A percentile compares a stretch with the other conserved stretches of the same genome.
phyloP scores from a whole-genome alignment of 2,329 filamentous ascomycete genomes.

The Neurospora sp. region DNA sequence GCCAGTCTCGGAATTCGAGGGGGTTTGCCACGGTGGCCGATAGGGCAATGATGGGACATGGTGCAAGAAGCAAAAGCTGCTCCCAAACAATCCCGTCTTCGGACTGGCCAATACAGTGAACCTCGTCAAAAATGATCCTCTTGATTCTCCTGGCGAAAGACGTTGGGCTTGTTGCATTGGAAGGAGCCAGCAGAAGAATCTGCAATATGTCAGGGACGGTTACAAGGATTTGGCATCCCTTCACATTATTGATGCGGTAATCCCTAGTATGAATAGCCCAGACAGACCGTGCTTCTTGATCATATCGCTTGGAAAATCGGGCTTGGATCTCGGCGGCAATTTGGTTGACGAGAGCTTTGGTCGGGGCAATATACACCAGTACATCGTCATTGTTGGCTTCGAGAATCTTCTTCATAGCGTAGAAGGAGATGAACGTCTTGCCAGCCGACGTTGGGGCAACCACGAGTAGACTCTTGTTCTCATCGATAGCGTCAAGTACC shows the following conservation, averaged over 20 bases:
- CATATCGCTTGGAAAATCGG: conserved; percentile 59
- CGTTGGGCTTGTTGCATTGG: conserved; percentile 45
- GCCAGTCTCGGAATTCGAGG: conserved; percentile 58
- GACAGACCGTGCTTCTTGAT: conserved; percentile 53
- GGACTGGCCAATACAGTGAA: conserved; percentile 69
- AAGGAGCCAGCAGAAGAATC: conserved; percentile 61
- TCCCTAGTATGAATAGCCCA: conserved; percentile 75
- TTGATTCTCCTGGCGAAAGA: conserved; percentile 59
- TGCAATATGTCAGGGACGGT: conserved; percentile 72
- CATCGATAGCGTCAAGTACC: conserved; percentile 65
- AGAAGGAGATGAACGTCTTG: conserved; percentile 79
- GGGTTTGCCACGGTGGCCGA: conserved; percentile 75
- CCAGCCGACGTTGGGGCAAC: conserved; percentile 71
- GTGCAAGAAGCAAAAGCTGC: conserved; percentile 62
- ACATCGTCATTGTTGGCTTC: conserved; percentile 59
- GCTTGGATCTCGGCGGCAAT: conserved; percentile 72
- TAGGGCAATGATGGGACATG: conserved; percentile 69
- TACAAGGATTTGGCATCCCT: conserved; percentile 64
- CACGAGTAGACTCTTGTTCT: conserved; percentile 60
- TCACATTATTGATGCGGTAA: conserved; percentile 63
- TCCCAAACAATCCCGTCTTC: conserved; percentile 74
- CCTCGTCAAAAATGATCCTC: conserved; percentile 74
- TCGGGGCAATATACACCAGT: conserved; percentile 71
- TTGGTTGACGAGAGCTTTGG: conserved; percentile 75
- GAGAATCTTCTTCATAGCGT: conserved; percentile 70